A percentile compares a stretch with the other conserved stretches of the same genome.
These are phyloP conservation scores for Trametes elegans DNA, from an alignment of 768 basidiomycete species.

Conservation along the genomic window DNA sequence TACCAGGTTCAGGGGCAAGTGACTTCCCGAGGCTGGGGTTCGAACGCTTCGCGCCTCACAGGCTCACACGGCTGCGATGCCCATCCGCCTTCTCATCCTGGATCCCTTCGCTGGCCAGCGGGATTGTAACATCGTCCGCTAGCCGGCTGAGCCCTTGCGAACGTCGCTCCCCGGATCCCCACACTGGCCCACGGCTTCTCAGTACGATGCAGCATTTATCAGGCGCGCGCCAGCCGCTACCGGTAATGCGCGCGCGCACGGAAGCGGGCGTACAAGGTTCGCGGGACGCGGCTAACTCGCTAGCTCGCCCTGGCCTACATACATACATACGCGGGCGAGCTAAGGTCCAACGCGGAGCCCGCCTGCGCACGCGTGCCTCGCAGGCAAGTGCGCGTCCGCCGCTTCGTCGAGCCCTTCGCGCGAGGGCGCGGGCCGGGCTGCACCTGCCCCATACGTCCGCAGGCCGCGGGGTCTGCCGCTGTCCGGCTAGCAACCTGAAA, in stretches of 20 bases:
- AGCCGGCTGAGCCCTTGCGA: conserved; percentile 1
- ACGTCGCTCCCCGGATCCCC: not conserved
- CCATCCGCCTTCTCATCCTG: not conserved
- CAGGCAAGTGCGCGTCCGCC: not conserved
- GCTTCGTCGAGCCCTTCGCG: not conserved
- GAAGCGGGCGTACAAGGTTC: conserved; percentile 9
- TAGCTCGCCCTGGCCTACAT: no score
- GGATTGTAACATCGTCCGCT: conserved; percentile 1
- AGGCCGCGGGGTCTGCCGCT: conserved; percentile 14
- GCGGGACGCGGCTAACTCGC: conserved; percentile 11
- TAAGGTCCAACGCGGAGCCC: not conserved
- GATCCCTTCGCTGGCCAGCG: not conserved
- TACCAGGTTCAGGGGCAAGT: conserved; percentile 8
- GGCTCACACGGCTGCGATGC: conserved; percentile 2
- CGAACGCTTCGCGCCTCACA: not conserved
- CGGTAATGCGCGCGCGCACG: not conserved
- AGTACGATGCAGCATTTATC: not conserved
- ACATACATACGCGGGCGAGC: conserved; percentile 5
- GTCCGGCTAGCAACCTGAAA: conserved; percentile 24
- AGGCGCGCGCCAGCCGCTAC: not conserved
- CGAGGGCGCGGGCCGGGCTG: conserved; percentile 1
- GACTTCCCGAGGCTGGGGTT: not conserved
- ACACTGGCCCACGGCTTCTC: not conserved
- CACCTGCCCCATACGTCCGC: conserved; percentile 4
- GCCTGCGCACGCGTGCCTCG: conserved; percentile 9